Evolutionary conservation across 768 basidiomycete genomes (phyloP).

Genomic region (Suillus decipiens): DNA sequence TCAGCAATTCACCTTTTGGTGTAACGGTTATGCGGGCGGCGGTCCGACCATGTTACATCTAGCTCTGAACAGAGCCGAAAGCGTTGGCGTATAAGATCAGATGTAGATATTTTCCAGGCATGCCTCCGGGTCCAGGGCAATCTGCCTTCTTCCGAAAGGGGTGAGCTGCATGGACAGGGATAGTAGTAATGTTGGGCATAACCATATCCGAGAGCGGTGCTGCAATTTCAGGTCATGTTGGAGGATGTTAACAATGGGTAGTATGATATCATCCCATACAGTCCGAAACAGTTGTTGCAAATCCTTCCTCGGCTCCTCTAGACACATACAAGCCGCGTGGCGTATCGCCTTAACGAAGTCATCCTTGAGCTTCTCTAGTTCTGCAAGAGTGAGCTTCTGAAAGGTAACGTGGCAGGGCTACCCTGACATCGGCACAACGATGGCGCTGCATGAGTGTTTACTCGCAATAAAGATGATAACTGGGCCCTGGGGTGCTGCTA

Average conservation of each 20-base stretch:
- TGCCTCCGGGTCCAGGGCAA: no score
- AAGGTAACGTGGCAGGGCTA: not conserved
- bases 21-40: no score
- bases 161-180: not conserved
- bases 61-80: not conserved
- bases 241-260: not conserved
- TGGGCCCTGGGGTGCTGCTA: constrained; percentile 16
- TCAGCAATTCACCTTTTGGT: no score
- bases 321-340: no score
- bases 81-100: not conserved
- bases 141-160: no score
- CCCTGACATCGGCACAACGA: constrained; percentile 9
- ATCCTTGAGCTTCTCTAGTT: not conserved
- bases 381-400: no score
- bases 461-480: constrained; percentile 10
- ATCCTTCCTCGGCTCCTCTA: not conserved
- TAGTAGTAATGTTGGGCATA: not conserved
- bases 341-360: no score
- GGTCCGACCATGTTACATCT: no score
- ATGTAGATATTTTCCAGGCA: not conserved
- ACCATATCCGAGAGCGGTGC: not conserved
- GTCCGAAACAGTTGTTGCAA: no score
- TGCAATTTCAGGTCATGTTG: no score
- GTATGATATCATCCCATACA: no score
- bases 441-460: constrained; percentile 16